Conservation (phyloP, 495 filamentous ascomycete genomes). For the Aspergillus steynii region DNA sequence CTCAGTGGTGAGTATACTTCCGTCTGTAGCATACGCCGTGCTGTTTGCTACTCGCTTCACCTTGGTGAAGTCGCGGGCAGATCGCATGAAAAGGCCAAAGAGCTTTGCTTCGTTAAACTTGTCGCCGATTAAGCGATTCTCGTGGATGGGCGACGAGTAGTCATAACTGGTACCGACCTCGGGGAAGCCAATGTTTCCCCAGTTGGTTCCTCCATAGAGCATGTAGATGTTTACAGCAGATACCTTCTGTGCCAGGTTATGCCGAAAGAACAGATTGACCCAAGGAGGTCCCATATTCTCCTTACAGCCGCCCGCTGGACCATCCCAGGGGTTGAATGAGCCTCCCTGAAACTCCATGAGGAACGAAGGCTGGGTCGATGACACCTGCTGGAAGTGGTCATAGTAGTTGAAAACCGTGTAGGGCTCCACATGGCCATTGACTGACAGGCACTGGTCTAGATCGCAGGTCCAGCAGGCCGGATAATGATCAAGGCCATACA, state of each 20-base stretch:
- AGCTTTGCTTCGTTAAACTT: conserved; percentile 57
- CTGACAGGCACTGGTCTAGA: no score
- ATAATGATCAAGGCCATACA: conserved; percentile 58
- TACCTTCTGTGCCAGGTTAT: conserved; percentile 51
- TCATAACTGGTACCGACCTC: conserved; percentile 55
- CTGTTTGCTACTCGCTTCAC: conserved; percentile 59
- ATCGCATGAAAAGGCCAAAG: conserved; percentile 55
- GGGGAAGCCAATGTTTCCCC: conserved; percentile 50
- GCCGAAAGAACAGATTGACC: conserved; percentile 58
- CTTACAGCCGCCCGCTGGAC: conserved; percentile 43
- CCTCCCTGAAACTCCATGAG: conserved; percentile 56
- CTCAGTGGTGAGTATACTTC: conserved; percentile 50
- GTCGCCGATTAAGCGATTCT: conserved; percentile 43
- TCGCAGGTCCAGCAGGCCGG: conserved; percentile 53
- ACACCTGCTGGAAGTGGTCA: conserved; percentile 58
- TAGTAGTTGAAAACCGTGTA: conserved; percentile 53
- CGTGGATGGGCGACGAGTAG: conserved; percentile 38
- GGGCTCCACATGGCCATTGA: conserved; percentile 28
- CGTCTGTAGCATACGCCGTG: conserved; percentile 49
- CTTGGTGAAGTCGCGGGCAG: conserved; percentile 52
- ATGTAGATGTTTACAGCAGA: conserved; percentile 56
- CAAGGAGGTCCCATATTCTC: conserved; percentile 51
- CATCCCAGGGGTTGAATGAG: conserved; percentile 54
- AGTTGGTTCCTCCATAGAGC: conserved; percentile 59
- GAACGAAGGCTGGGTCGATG: conserved; percentile 51